Base-by-base conservation (phyloP, 2,329 filamentous ascomycete species). In the Pseudocercospora ulei region DNA sequence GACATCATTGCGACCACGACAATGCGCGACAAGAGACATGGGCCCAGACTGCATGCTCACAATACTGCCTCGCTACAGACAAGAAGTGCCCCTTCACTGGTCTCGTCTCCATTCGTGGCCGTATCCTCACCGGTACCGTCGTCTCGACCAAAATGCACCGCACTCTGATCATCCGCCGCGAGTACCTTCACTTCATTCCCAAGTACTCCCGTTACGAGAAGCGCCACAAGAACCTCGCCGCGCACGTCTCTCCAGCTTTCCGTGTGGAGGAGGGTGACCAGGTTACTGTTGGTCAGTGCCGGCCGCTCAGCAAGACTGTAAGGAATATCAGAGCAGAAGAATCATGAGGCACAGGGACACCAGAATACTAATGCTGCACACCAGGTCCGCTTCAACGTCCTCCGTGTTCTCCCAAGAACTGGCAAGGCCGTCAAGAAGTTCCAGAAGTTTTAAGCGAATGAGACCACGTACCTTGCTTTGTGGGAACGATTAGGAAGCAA, bases 81-180 rank as follows among this genome's bases (percentile, higher is more conserved):
- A 98, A 98, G 85, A 98, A 98, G 79, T 98, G 90, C 82, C 90
- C 90, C 59, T 98, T 98, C 82, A 94, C 86, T 61, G 92, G 92
- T 68, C 76, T 88, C 69, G 87, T 98, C 69, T 96, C 90, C 56
- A 98, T 98, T 76, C 90, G 90, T 75, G 90, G 90, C 71, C 88
- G 90, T 88, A 98, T 98, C 78, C 77, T 98, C 58, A 96, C 88
- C 67, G 90, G 90, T 65, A 95, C 86, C 66, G 90, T 98, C 65
- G 82, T 96, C 65, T 96, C 88, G 62, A 98, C 90, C 73, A 98
- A 98, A 84, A 98, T 98, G 90, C 90, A 98, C 83, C 84, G 90
- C 73, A 98, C 90, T 63, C 74, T 96, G 68, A 82, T 98, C 73
- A 92, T 98, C 78, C 90, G 90, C 70, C 82, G 90, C 72, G 90